These are phyloP conservation scores for Pleurotus salmoneostramineus DNA, from an alignment of 768 basidiomycete genomes.

Conservation along the genomic window DNA sequence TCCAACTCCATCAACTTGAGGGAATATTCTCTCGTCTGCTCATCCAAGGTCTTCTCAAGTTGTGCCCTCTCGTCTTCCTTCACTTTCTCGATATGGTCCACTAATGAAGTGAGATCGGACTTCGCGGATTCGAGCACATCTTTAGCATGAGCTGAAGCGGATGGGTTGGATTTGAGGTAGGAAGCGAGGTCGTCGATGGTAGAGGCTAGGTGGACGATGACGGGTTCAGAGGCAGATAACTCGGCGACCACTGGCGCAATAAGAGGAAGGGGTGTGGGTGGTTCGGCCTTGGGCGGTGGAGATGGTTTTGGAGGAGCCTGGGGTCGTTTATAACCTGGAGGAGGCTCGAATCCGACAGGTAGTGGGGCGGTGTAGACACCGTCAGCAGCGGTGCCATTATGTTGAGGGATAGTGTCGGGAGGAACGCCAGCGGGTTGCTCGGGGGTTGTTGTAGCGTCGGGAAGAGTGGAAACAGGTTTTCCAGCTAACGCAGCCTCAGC, in stretches of 20 bases:
- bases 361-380: slow-evolving; percentile 66
- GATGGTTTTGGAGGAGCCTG: slow-evolving; percentile 39
- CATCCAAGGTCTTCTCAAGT: slow-evolving; percentile 64
- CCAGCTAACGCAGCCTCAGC: slow-evolving; percentile 69
- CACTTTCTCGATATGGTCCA: slow-evolving; percentile 69
- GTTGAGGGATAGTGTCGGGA: slow-evolving; percentile 14
- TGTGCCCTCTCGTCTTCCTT: slow-evolving; percentile 74
- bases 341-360: slow-evolving; percentile 93
- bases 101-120: slow-evolving; percentile 74
- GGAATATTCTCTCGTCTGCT: slow-evolving; percentile 82
- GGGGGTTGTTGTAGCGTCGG: slow-evolving; percentile 18
- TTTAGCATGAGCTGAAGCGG: slow-evolving; percentile 61
- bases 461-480: slow-evolving; percentile 28
- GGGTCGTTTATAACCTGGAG: slow-evolving; percentile 79
- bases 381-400: slow-evolving; percentile 17
- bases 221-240: slow-evolving; percentile 76
- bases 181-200: slow-evolving; percentile 91
- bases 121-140: slow-evolving; percentile 80
- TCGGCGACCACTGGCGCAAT: slow-evolving; percentile 78
- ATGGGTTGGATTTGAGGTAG: slow-evolving; percentile 73
- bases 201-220: slow-evolving; percentile 85
- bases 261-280: slow-evolving; percentile 54
- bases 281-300: slow-evolving; percentile 21
- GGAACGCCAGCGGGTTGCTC: slow-evolving; percentile 21
- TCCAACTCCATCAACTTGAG: slow-evolving; percentile 77